Percentiles rank a stretch among this genome's conserved stretches.
Conservation (phyloP, 2,329 filamentous ascomycete species). For the Cordyceps cateniannulata region DNA sequence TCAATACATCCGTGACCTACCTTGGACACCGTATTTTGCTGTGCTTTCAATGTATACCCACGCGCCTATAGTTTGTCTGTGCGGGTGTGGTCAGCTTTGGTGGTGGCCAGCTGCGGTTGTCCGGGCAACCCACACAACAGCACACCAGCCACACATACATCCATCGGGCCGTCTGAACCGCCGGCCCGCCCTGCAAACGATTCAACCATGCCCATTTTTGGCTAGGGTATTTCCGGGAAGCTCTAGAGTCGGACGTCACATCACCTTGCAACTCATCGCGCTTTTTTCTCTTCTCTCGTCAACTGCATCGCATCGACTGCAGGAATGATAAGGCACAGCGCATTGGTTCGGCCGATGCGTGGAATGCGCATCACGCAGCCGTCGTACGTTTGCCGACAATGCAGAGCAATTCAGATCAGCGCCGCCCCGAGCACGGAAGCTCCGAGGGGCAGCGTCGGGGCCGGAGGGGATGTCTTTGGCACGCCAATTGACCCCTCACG, state of each 20-base stretch:
- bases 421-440: constrained; percentile 52
- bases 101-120: constrained; percentile 1
- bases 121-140: constrained; percentile 6
- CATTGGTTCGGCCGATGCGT: constrained; percentile 31
- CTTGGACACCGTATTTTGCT: constrained; percentile 11
- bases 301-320: constrained; percentile 2
- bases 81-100: neutral
- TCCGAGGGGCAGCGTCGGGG: constrained; percentile 26
- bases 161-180: constrained; percentile 7
- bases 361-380: constrained; percentile 22
- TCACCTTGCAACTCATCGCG: neutral
- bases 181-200: constrained; percentile 6
- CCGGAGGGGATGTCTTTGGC: constrained; percentile 50
- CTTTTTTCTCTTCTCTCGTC: neutral
- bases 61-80: constrained; percentile 1
- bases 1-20: constrained; percentile 10
- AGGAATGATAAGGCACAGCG: constrained; percentile 33
- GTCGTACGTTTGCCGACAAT: constrained; percentile 46
- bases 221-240: constrained; percentile 6
- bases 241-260: constrained; percentile 1
- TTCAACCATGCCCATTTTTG: neutral
- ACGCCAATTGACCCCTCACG: constrained; percentile 36
- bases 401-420: constrained; percentile 57
- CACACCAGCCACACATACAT: neutral
- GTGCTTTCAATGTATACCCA: constrained; percentile 4